Evolutionary conservation across 257 asterid genomes (phyloP).

Genomic region (Solanum corneliomulleri): DNA sequence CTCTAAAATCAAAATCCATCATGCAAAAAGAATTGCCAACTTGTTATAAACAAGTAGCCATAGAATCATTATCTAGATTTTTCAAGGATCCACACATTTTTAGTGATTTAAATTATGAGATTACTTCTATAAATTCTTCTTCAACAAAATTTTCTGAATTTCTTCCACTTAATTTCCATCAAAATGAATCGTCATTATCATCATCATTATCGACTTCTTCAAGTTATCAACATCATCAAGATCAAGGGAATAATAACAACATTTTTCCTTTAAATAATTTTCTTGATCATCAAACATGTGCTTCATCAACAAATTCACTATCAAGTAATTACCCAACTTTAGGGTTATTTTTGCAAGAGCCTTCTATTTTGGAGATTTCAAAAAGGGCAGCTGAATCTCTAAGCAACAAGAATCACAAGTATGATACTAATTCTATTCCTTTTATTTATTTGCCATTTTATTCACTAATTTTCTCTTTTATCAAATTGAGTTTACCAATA

Average conservation of each 20-base stretch:
- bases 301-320: not conserved
- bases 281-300: constrained; percentile 7
- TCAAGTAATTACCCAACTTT: constrained; percentile 20
- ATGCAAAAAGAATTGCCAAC: constrained; percentile 31
- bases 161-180: not conserved
- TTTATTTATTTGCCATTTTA: not conserved
- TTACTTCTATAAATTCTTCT: not conserved
- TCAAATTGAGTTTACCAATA: not conserved
- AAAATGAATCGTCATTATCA: not conserved
- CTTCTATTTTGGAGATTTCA: constrained; percentile 17
- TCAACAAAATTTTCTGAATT: constrained; percentile 6
- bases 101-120: not conserved
- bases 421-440: not conserved
- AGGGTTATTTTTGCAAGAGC: constrained; percentile 39
- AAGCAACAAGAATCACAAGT: not conserved
- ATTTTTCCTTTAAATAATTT: constrained; percentile 15
- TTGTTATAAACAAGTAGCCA: constrained; percentile 5
- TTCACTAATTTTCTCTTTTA: not conserved
- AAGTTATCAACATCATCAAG: not conserved
- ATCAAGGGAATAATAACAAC: constrained; percentile 4
- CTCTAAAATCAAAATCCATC: constrained; percentile 24
- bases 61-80: constrained; percentile 13
- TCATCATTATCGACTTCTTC: not conserved
- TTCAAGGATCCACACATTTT: constrained; percentile 13
- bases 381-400: constrained; percentile 13